These are phyloP conservation scores for Thyridium curvatum DNA, from an alignment of 2,329 filamentous ascomycete species.

Conservation along the genomic window DNA sequence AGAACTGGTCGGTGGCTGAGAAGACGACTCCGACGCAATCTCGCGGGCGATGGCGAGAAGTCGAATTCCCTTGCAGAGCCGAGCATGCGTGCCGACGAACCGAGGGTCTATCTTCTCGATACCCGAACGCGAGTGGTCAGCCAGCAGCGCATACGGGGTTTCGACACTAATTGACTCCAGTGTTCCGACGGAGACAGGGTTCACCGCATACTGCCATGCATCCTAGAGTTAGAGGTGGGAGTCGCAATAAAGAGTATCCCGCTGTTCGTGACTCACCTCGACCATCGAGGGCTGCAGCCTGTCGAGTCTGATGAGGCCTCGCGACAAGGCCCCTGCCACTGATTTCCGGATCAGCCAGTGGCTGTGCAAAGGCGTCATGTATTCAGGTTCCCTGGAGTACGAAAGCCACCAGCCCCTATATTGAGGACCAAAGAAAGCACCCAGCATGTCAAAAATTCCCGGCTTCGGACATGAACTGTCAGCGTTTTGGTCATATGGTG, in stretches of 20 bases:
- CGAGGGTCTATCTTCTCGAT: constrained; percentile 18
- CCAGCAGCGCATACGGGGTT: constrained; percentile 17
- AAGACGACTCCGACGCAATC: too few relatives aligned
- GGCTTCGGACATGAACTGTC: constrained; percentile 6
- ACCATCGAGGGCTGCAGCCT: constrained; percentile 17
- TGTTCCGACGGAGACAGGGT: constrained; percentile 2
- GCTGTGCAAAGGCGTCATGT: constrained; percentile 5
- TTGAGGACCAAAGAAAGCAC: constrained; percentile 19
- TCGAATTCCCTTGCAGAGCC: constrained; percentile 17
- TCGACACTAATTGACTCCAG: constrained; percentile 12
- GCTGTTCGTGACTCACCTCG: constrained; percentile 16
- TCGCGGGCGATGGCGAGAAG: constrained; percentile 13
- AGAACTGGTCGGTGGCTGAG: too few relatives aligned
- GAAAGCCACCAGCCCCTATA: constrained; percentile 25
- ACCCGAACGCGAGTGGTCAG: constrained; percentile 20
- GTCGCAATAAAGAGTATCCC: not conserved
- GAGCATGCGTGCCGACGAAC: constrained; percentile 20
- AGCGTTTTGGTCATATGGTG: not conserved
- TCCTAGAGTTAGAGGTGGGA: not conserved
- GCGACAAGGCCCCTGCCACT: constrained; percentile 12
- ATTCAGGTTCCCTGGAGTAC: constrained; percentile 10
- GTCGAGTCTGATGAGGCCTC: constrained; percentile 15
- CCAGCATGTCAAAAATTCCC: constrained; percentile 13
- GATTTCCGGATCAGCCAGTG: constrained; percentile 23
- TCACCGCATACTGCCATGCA: constrained; percentile 13